Percentiles rank a stretch among this genome's conserved stretches.
phyloP scores from a whole-genome alignment of 306 rosid species.

The Glycine soja region DNA sequence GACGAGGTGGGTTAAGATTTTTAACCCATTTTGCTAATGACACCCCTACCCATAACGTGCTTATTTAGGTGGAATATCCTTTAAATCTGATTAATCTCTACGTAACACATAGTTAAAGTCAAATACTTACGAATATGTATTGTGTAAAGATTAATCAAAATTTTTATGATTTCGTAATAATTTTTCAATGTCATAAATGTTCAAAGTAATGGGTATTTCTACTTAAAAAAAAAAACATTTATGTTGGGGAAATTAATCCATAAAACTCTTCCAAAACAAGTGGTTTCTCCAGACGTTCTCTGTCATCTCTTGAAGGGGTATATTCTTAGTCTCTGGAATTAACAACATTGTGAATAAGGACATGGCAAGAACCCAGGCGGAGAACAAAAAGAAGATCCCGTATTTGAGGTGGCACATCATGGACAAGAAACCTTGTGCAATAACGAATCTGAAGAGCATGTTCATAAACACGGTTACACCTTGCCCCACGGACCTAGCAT shows the following conservation, averaged over 20 bases:
- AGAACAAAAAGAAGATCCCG: slow-evolving; percentile 69
- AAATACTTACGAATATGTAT: too few relatives aligned
- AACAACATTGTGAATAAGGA: slow-evolving; percentile 47
- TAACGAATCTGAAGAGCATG: slow-evolving; percentile 70
- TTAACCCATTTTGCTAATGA: too few relatives aligned
- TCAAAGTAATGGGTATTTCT: too few relatives aligned
- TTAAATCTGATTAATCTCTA: too few relatives aligned
- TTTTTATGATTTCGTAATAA: too few relatives aligned
- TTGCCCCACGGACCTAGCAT: slow-evolving; percentile 70
- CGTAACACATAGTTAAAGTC: too few relatives aligned
- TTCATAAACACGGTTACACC: slow-evolving; percentile 63
- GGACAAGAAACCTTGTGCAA: slow-evolving; percentile 66
- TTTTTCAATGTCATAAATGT: too few relatives aligned
- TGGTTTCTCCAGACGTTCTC: slow-evolving; percentile 63
- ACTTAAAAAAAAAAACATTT: too few relatives aligned
- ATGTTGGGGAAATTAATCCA: slow-evolving; percentile 36
- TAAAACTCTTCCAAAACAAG: slow-evolving; percentile 66
- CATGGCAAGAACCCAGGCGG: slow-evolving; percentile 60
- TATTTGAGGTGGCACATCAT: slow-evolving; percentile 63
- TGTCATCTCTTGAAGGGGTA: slow-evolving; percentile 69
- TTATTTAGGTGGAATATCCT: too few relatives aligned
- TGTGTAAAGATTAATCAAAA: too few relatives aligned
- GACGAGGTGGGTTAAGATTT: too few relatives aligned
- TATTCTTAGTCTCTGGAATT: slow-evolving; percentile 63
- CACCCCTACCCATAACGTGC: too few relatives aligned